Evolutionary conservation across 2,329 filamentous ascomycete genomes (phyloP), one percentile per base, ranked within the genome.

Genomic region (Nectriaceae sp.): DNA sequence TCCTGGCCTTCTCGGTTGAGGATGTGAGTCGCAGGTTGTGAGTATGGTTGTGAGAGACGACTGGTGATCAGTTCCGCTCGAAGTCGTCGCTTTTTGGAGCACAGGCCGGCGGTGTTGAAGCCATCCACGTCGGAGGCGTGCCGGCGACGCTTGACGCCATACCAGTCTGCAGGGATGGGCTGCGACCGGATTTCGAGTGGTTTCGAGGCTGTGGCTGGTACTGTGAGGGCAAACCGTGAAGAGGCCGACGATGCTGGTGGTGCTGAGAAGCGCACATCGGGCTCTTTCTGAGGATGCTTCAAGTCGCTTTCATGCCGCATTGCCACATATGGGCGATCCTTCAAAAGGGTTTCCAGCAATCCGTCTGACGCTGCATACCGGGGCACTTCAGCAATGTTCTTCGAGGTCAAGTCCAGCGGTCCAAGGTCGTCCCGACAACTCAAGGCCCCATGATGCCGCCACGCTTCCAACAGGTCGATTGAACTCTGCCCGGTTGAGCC

Each of bases 21-120:
- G 47, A 89, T 87, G 59, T 89, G 85, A 37, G 85, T 84, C 3
- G 87, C 83, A 0, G 87, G 87, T 21, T 80, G 74, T 0, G 85
- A 88, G 66, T 83, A 90, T 2, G 87, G 85, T 40, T 76, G 79
- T 10, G 85, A 89, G 1, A 90, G 80, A 6, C 85, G 78, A 18
- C 85, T 89, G 2, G 87, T 90, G 61, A 89, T 81, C 37, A 89
- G 75, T 18, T 78, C 69, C 3, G 82, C 71, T 1, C 84, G 77
- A 4, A 89, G 70, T 3, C 87, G 77, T 20, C 87, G 80, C 67
- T 89, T 90, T 74, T 90, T 90, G 63, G 70, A 75, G 63, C 73
- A 64, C 48, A 82, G 55, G n/a, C 55, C 59, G 21, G 72, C 72
- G 1, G 78, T 80, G 56, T 75, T 72, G 42, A 74, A 78, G 45